Percentiles rank a stretch among this genome's conserved stretches.
phyloP scores from a whole-genome alignment of 2,329 filamentous ascomycete genomes.

The Exutisphaerella laricina region DNA sequence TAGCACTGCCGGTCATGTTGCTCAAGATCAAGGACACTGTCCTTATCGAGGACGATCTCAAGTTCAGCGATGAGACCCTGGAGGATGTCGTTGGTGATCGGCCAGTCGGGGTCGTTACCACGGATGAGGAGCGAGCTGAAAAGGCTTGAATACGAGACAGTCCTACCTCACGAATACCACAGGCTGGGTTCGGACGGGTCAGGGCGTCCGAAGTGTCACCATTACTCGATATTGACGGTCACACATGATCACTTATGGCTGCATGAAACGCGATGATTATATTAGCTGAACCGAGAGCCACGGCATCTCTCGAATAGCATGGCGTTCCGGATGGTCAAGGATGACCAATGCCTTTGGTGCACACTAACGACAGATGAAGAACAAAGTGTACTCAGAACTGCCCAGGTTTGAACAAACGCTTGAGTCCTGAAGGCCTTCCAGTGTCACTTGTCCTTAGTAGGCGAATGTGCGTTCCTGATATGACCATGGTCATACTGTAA shows the following conservation, averaged over 20 bases:
- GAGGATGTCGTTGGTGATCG: slow-evolving; percentile 55
- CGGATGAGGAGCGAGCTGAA: slow-evolving; percentile 8
- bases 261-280: background rate
- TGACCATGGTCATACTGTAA: background rate
- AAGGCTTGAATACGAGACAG: slow-evolving; percentile 12
- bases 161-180: background rate
- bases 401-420: background rate
- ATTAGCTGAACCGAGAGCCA: slow-evolving; percentile 4
- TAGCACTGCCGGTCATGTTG: slow-evolving; percentile 74
- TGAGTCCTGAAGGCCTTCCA: background rate
- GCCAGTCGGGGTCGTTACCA: slow-evolving; percentile 11
- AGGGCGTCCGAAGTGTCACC: slow-evolving; percentile 3
- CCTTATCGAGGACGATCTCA: slow-evolving; percentile 72
- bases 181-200: background rate
- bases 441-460: no score
- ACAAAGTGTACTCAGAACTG: background rate
- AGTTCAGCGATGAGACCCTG: slow-evolving; percentile 76
- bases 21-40: slow-evolving; percentile 76
- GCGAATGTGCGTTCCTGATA: background rate
- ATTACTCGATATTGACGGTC: background rate
- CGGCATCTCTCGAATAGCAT: slow-evolving; percentile 7
- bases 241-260: slow-evolving; percentile 1
- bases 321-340: slow-evolving; percentile 5
- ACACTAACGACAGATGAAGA: slow-evolving; percentile 2
- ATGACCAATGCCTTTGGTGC: background rate